Evolutionary conservation across 352 stramenopile genomes (phyloP).

Genomic region (Stephanocyclus meneghinianus): DNA sequence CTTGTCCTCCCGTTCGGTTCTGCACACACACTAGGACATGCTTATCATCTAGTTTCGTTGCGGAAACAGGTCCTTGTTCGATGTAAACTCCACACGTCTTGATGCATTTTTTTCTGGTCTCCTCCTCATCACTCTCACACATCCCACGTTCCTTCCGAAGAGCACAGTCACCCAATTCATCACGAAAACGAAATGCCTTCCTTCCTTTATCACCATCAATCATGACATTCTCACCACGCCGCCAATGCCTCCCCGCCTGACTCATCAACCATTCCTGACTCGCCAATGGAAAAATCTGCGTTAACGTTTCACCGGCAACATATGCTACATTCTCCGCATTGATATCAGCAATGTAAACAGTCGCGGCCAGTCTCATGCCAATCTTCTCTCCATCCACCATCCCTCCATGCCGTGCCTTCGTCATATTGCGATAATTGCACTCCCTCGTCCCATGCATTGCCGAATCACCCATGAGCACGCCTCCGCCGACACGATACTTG

Average conservation of each 20-base stretch:
- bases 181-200: slow-evolving; percentile 29
- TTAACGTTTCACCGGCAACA: slow-evolving; percentile 46
- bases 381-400: background rate
- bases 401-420: slow-evolving; percentile 8
- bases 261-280: slow-evolving; percentile 43
- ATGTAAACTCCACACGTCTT: slow-evolving; percentile 46
- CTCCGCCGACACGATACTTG: slow-evolving; percentile 47
- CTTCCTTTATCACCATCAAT: slow-evolving; percentile 11
- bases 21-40: slow-evolving; percentile 28
- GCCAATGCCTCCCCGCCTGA: slow-evolving; percentile 59
- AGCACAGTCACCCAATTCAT: slow-evolving; percentile 33
- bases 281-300: slow-evolving; percentile 54
- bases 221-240: slow-evolving; percentile 8
- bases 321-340: slow-evolving; percentile 45
- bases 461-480: slow-evolving; percentile 55
- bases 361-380: slow-evolving; percentile 62
- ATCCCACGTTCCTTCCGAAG: slow-evolving; percentile 17
- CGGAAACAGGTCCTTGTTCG: slow-evolving; percentile 32
- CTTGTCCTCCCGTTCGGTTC: slow-evolving; percentile 29
- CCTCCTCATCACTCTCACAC: slow-evolving; percentile 28
- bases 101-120: slow-evolving; percentile 27
- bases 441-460: slow-evolving; percentile 46
- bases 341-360: slow-evolving; percentile 66
- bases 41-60: background rate
- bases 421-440: slow-evolving; percentile 45